Evolutionary conservation across 139 green algal species (phyloP).

Genomic region (Picochlorum sp.): DNA sequence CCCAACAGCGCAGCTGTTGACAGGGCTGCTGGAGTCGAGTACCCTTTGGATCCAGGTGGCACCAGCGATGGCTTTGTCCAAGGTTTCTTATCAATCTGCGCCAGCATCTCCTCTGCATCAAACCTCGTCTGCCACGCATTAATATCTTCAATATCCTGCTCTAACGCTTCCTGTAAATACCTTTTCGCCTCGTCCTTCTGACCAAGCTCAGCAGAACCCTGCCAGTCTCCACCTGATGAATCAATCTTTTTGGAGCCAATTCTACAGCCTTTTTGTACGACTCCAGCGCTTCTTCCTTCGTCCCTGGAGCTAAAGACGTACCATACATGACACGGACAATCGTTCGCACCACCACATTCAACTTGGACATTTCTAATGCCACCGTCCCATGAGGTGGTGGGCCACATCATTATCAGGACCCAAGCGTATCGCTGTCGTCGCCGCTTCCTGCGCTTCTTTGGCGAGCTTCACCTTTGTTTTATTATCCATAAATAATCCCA

Average conservation of each 20-base stretch:
- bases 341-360: constrained; percentile 48
- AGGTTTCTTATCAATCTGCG: constrained; percentile 16
- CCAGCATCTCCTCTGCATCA: constrained; percentile 25
- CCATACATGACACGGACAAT: constrained; percentile 55
- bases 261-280: constrained; percentile 41
- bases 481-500: constrained; percentile 66
- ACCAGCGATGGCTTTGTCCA: constrained; percentile 20
- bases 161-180: constrained; percentile 8
- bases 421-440: constrained; percentile 31
- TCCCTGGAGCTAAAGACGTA: constrained; percentile 41
- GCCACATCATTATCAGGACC: constrained; percentile 57
- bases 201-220: constrained; percentile 29
- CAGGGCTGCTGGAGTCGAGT: constrained; percentile 14
- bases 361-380: constrained; percentile 64
- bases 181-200: constrained; percentile 10
- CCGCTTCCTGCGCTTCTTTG: constrained; percentile 43
- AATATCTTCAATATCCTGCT: constrained; percentile 25
- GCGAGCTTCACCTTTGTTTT: constrained; percentile 55
- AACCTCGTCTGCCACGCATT: constrained; percentile 32
- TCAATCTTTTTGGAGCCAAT: constrained; percentile 45
- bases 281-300: constrained; percentile 41
- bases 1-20: constrained; percentile 25
- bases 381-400: constrained; percentile 70
- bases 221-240: constrained; percentile 63
- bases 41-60: constrained; percentile 5